These are phyloP conservation scores for Salicornia ramosissima DNA, from an alignment of 148 eudicot genomes.

Conservation along the genomic window DNA sequence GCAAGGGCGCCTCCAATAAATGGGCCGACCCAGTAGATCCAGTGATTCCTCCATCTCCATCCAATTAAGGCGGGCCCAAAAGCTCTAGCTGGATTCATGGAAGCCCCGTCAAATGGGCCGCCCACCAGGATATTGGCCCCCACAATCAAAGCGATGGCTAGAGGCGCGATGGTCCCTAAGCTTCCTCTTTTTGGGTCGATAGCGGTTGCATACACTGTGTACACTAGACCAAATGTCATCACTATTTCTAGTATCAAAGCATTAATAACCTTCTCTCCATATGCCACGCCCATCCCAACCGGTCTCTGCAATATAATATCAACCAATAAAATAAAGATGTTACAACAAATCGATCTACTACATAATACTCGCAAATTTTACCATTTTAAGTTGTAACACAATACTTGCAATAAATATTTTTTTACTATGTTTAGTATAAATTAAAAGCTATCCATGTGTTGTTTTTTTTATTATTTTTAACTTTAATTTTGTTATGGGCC, in stretches of 20 bases:
- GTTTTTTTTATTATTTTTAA: too few species aligned
- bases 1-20: slow-evolving; percentile 28
- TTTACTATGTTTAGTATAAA: too few species aligned
- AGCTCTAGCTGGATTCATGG: slow-evolving; percentile 75
- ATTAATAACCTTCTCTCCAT: slow-evolving; percentile 46
- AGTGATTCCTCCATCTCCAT: slow-evolving; percentile 52
- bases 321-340: background rate
- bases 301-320: slow-evolving; percentile 41
- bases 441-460: too few species aligned
- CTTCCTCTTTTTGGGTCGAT: slow-evolving; percentile 68
- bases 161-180: slow-evolving; percentile 54
- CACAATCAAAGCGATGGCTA: slow-evolving; percentile 60
- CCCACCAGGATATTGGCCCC: slow-evolving; percentile 67
- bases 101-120: slow-evolving; percentile 71
- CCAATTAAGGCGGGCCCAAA: slow-evolving; percentile 64
- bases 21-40: slow-evolving; percentile 38
- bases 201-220: slow-evolving; percentile 71
- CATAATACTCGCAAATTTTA: too few species aligned
- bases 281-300: slow-evolving; percentile 41
- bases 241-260: slow-evolving; percentile 55
- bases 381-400: too few species aligned
- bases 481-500: too few species aligned
- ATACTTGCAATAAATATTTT: too few species aligned
- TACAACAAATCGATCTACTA: too few species aligned
- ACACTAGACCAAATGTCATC: slow-evolving; percentile 66